These are phyloP conservation scores for Cercophora samala DNA, from an alignment of 495 filamentous ascomycete genomes.

Conservation along the genomic window DNA sequence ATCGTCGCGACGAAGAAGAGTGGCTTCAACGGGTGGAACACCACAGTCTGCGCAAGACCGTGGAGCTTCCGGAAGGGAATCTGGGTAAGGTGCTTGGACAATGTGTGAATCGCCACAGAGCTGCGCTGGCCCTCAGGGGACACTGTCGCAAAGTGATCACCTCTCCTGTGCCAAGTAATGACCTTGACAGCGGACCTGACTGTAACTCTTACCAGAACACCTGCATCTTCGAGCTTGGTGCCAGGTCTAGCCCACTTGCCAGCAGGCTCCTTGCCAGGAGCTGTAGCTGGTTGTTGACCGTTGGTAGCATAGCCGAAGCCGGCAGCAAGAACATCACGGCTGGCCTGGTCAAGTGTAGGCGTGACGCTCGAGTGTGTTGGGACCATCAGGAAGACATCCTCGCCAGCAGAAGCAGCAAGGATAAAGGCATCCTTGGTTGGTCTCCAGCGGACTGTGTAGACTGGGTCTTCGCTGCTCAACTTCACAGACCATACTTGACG, in stretches of 20 bases:
- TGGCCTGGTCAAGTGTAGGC: constrained; percentile 58
- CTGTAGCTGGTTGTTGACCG: constrained; percentile 53
- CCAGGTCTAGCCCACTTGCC: constrained; percentile 81
- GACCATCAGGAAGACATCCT: constrained; percentile 78
- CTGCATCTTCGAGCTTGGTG: constrained; percentile 66
- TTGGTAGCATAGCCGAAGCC: constrained; percentile 88
- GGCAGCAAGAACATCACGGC: constrained; percentile 71
- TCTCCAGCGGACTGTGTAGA: constrained; percentile 87
- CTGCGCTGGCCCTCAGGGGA: constrained; percentile 71
- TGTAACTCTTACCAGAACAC: constrained; percentile 72
- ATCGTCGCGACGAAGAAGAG: constrained; percentile 96
- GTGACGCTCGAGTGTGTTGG: constrained; percentile 47
- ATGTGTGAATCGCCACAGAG: constrained; percentile 92
- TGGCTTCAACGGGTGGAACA: constrained; percentile 90
- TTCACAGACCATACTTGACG: constrained; percentile 82
- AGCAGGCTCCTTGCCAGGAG: constrained; percentile 69
- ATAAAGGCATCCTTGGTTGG: constrained; percentile 77
- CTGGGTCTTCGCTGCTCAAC: constrained; percentile 74
- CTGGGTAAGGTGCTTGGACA: constrained; percentile 92
- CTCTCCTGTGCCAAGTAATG: constrained; percentile 91
- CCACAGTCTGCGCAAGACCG: constrained; percentile 81
- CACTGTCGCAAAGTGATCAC: constrained; percentile 91
- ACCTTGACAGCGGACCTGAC: constrained; percentile 82
- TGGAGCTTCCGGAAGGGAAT: constrained; percentile 85
- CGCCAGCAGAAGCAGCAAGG: constrained; percentile 76